Evolutionary conservation across 306 rosid species (phyloP).

Genomic region (Cucurbita maxima): DNA sequence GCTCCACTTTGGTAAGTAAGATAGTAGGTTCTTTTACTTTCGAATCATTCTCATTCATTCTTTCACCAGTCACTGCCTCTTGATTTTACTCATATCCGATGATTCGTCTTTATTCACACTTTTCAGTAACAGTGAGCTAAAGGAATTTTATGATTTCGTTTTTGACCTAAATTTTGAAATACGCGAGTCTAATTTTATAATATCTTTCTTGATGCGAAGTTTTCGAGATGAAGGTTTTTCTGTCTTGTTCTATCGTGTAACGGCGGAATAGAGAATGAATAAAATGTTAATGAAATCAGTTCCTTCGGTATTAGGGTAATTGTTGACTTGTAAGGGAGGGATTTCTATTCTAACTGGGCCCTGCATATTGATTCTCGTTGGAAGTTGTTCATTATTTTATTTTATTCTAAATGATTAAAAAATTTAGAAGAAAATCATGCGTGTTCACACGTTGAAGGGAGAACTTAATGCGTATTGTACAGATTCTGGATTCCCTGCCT

Average conservation of each 20-base stretch:
- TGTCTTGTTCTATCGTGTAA: not conserved
- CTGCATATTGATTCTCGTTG: not conserved
- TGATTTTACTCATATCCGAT: not conserved
- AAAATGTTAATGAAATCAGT: not conserved
- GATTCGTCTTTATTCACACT: not conserved
- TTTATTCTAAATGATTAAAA: not conserved
- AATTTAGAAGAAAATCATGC: conserved; percentile 4
- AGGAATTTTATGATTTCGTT: not conserved
- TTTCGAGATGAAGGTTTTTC: not conserved
- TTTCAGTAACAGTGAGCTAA: not conserved
- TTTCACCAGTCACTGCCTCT: not conserved
- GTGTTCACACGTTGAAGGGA: conserved; percentile 20
- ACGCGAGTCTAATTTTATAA: not conserved
- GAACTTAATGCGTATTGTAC: not conserved
- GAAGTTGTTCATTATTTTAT: not conserved
- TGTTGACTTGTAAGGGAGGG: not conserved
- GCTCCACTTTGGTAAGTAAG: conserved; percentile 1
- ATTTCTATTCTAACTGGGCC: not conserved
- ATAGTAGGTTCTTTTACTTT: not conserved
- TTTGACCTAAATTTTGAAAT: not conserved
- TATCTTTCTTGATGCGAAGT: not conserved
- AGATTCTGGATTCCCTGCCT: not conserved
- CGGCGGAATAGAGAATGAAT: not conserved
- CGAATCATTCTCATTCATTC: not conserved
- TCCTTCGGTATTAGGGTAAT: not conserved